Conservation (phyloP, 1,284 basidiomycete genomes). For the Apiotrichum gamsii region DNA sequence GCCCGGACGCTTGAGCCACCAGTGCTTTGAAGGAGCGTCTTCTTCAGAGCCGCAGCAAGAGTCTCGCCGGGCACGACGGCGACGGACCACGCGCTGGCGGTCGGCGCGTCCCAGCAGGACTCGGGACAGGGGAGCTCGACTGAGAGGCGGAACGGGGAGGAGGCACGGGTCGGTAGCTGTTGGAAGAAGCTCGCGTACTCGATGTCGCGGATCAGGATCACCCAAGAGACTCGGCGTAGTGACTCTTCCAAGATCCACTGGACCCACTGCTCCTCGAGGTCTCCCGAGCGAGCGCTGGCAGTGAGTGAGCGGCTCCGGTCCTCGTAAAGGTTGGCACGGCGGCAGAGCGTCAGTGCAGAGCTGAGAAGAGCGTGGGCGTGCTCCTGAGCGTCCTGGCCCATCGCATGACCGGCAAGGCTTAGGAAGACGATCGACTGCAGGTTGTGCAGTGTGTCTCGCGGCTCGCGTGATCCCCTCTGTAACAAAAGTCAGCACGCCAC, state of each 20-base stretch:
- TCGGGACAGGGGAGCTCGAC: constrained; percentile 7
- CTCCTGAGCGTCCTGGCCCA: constrained; percentile 6
- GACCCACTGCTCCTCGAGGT: constrained; percentile 3
- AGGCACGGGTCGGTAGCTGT: constrained; percentile 5
- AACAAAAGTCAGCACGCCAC: background rate
- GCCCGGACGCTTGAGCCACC: too few relatives aligned
- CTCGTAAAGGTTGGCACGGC: constrained; percentile 3
- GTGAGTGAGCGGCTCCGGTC: background rate
- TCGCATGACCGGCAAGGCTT: background rate
- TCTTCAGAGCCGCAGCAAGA: constrained; percentile 4
- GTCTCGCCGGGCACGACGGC: constrained; percentile 1
- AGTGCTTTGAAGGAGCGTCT: background rate
- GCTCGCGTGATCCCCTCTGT: background rate
- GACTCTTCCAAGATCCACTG: constrained; percentile 8
- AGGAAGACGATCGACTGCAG: background rate
- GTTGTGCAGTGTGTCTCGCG: background rate
- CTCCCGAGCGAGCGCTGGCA: background rate
- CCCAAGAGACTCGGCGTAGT: background rate
- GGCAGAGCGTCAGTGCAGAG: constrained; percentile 5
- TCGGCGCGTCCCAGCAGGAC: constrained; percentile 5
- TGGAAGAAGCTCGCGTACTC: constrained; percentile 10
- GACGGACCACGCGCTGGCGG: background rate
- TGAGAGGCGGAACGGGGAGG: constrained; percentile 1
- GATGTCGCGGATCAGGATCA: constrained; percentile 9
- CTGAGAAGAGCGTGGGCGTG: constrained; percentile 6